These are phyloP conservation scores for Poa annua DNA, from an alignment of 176 grass and related monocot genomes.

Conservation along the genomic window DNA sequence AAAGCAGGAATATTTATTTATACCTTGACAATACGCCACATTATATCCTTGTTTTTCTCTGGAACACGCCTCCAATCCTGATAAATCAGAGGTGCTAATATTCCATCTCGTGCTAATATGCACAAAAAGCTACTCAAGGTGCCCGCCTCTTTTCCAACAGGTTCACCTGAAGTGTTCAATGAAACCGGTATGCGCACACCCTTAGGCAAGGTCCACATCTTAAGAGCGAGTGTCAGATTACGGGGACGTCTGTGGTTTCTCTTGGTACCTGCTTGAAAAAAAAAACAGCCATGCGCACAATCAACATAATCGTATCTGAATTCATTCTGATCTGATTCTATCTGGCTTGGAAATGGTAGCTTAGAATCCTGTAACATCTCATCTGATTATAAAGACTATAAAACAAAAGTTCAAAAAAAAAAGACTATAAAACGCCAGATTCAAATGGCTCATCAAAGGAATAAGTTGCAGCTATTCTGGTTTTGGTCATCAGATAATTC, in stretches of 20 bases:
- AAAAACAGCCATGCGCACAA: slow-evolving; percentile 27
- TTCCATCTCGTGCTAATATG: slow-evolving; percentile 54
- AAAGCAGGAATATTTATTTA: slow-evolving; percentile 17
- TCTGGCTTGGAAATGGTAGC: background rate
- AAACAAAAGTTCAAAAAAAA: too few relatives aligned
- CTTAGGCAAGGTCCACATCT: slow-evolving; percentile 56
- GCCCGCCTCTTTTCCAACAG: slow-evolving; percentile 47
- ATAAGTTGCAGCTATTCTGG: slow-evolving; percentile 9
- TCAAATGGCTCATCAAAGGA: slow-evolving; percentile 23
- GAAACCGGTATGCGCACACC: slow-evolving; percentile 43
- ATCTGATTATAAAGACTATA: slow-evolving; percentile 10
- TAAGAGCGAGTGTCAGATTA: slow-evolving; percentile 41
- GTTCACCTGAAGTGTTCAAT: slow-evolving; percentile 47
- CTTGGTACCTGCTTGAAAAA: slow-evolving; percentile 24
- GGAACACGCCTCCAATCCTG: slow-evolving; percentile 48
- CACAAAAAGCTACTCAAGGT: slow-evolving; percentile 50
- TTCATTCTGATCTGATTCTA: slow-evolving; percentile 19
- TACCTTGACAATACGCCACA: slow-evolving; percentile 44
- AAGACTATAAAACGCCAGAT: background rate
- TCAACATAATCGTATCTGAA: background rate
- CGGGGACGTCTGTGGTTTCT: slow-evolving; percentile 23
- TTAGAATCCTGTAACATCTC: slow-evolving; percentile 13
- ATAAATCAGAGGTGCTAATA: slow-evolving; percentile 48
- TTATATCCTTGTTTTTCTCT: slow-evolving; percentile 54
- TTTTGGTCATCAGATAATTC: slow-evolving; percentile 14